These are phyloP conservation scores for Mycena olivaceomarginata DNA, from an alignment of 768 basidiomycete genomes.

Conservation along the genomic window DNA sequence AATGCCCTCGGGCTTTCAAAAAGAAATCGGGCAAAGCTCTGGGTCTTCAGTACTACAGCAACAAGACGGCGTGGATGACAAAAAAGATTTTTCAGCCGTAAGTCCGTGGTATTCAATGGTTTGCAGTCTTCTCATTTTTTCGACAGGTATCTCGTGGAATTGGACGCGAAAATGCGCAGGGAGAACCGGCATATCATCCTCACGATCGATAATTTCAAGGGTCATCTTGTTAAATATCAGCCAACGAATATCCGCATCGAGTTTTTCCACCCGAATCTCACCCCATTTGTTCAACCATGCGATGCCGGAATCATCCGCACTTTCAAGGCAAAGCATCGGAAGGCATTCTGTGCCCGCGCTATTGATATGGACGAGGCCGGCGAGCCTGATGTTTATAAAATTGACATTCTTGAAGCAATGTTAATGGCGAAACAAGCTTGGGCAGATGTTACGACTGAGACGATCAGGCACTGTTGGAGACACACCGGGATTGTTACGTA, in stretches of 20 bases:
- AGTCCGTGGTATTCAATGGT: conserved; percentile 22
- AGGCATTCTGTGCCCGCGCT: conserved; percentile 13
- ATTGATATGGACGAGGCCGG: conserved; percentile 42
- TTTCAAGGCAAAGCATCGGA: conserved; percentile 34
- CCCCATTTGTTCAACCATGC: conserved; percentile 51
- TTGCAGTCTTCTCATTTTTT: too few relatives aligned
- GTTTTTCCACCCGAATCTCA: conserved; percentile 51
- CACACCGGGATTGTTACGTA: too few relatives aligned
- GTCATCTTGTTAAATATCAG: conserved; percentile 43
- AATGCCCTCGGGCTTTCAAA: conserved; percentile 45
- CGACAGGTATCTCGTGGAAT: background rate
- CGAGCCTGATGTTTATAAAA: conserved; percentile 47
- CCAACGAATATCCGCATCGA: conserved; percentile 45
- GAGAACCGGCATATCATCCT: conserved; percentile 42
- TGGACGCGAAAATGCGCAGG: conserved; percentile 39
- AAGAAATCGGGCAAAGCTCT: conserved; percentile 37
- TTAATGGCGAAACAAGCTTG: conserved; percentile 38
- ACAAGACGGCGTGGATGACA: conserved; percentile 56
- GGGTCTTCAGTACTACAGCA: conserved; percentile 44
- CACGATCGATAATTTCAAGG: conserved; percentile 50
- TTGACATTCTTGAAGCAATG: conserved; percentile 19
- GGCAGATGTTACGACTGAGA: conserved; percentile 42
- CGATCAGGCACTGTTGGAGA: conserved; percentile 52
- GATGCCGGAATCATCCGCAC: conserved; percentile 51
- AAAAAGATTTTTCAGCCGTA: conserved; percentile 46